phyloP scores from a whole-genome alignment of 2,329 filamentous ascomycete genomes.

The Ophiostoma sp. region DNA sequence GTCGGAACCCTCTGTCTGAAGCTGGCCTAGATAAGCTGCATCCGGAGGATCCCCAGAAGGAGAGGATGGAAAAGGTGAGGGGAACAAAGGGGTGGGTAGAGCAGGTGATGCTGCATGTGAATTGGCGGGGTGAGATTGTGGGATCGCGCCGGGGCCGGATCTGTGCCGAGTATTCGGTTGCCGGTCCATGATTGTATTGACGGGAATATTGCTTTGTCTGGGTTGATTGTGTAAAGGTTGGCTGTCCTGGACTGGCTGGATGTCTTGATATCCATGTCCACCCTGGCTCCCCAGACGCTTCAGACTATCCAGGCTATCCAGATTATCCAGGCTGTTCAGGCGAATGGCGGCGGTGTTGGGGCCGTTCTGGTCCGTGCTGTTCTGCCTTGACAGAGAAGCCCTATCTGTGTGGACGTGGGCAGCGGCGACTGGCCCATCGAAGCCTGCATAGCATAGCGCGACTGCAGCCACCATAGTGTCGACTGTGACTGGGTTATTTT shows the following conservation, averaged over 20 bases:
- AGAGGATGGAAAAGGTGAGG: background rate
- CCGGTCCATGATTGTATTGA: background rate
- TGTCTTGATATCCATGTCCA: background rate
- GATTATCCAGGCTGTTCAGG: background rate
- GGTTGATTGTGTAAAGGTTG: background rate
- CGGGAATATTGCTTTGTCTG: background rate
- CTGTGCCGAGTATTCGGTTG: background rate
- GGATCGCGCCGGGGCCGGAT: background rate
- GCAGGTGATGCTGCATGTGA: background rate
- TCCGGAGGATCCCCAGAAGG: background rate
- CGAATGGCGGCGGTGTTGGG: background rate
- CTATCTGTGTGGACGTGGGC: background rate
- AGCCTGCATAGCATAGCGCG: background rate
- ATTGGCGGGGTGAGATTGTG: background rate
- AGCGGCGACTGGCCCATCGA: background rate
- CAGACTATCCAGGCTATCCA: too few species aligned
- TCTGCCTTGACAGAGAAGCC: background rate
- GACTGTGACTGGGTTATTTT: background rate
- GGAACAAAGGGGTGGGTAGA: background rate
- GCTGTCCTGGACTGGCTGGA: background rate
- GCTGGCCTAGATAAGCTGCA: constrained; percentile 11
- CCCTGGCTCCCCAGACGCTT: background rate
- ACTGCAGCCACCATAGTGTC: background rate
- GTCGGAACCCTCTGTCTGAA: constrained; percentile 19
- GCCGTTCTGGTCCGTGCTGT: background rate